Evolutionary conservation across 441 rosid genomes (phyloP).

Genomic region (Erysimum cheiri): DNA sequence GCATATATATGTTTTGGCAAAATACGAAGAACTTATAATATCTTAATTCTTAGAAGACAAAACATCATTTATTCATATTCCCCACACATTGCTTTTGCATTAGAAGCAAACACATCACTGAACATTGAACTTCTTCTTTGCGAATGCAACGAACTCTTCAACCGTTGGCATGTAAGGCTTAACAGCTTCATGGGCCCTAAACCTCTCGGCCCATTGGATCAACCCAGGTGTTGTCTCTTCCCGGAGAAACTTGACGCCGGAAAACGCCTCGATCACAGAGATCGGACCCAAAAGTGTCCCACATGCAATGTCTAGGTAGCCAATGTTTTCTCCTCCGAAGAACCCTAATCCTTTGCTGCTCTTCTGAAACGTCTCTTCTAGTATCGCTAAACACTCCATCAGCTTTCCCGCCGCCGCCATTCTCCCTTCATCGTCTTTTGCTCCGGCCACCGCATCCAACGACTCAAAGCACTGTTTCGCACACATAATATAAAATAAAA

Average conservation of each 20-base stretch:
- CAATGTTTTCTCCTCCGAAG: slow-evolving; percentile 74
- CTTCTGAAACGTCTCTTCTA: slow-evolving; percentile 60
- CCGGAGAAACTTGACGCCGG: slow-evolving; percentile 46
- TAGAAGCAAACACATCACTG: slow-evolving; percentile 11
- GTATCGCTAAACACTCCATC: slow-evolving; percentile 49
- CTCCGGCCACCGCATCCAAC: slow-evolving; percentile 56
- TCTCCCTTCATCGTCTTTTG: slow-evolving; percentile 51
- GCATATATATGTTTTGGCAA: neutral
- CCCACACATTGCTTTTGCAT: neutral
- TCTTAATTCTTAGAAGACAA: neutral
- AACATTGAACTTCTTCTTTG: slow-evolving; percentile 31
- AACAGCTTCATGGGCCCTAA: slow-evolving; percentile 60
- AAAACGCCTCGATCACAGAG: slow-evolving; percentile 50
- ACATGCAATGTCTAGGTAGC: slow-evolving; percentile 69
- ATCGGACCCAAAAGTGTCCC: slow-evolving; percentile 62
- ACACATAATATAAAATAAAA: neutral
- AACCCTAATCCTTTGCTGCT: slow-evolving; percentile 64
- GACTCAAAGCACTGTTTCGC: slow-evolving; percentile 27
- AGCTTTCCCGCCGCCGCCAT: slow-evolving; percentile 47
- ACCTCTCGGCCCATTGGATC: slow-evolving; percentile 57
- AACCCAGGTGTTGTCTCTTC: slow-evolving; percentile 55
- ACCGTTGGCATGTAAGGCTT: slow-evolving; percentile 65
- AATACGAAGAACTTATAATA: neutral
- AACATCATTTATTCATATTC: neutral
- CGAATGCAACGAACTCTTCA: slow-evolving; percentile 59